Evolutionary conservation across 192 early-diverging fungal genomes (phyloP).

Genomic region (Cladochytrium replicatum): DNA sequence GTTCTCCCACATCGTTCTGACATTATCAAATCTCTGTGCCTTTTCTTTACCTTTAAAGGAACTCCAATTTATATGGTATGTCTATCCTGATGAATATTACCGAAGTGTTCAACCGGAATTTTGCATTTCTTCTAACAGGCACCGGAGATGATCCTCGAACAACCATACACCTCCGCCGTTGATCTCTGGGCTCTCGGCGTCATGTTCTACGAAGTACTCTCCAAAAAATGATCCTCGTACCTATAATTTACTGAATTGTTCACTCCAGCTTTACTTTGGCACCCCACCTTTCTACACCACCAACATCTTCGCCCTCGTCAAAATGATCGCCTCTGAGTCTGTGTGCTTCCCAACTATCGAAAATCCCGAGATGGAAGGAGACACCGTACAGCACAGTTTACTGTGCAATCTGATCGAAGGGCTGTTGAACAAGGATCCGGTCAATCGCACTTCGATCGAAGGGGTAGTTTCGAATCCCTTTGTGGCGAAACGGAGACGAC

Average conservation of each 20-base stretch:
- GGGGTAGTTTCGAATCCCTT: no score
- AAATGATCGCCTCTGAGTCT: conserved; percentile 19
- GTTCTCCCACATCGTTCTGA: no score
- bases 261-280: conserved; percentile 15
- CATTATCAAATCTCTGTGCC: no score
- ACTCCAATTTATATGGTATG: conserved; percentile 34
- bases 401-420: conserved; percentile 3
- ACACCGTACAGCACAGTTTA: no score
- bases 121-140: no score
- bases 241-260: conserved; percentile 2
- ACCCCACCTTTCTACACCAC: conserved; percentile 26
- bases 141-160: conserved; percentile 24
- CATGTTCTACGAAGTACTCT: conserved; percentile 18
- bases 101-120: no score
- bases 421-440: conserved; percentile 15
- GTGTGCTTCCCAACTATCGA: conserved; percentile 14
- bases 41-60: no score
- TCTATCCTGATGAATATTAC: no score
- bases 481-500: no score
- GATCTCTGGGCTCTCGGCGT: conserved; percentile 32
- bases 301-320: conserved; percentile 29
- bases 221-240: not conserved
- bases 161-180: conserved; percentile 22
- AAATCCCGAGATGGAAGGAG: conserved; percentile 2
- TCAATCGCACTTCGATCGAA: no score